These are phyloP conservation scores for Fusarium musae DNA, from an alignment of 2,329 filamentous ascomycete genomes.

Conservation along the genomic window DNA sequence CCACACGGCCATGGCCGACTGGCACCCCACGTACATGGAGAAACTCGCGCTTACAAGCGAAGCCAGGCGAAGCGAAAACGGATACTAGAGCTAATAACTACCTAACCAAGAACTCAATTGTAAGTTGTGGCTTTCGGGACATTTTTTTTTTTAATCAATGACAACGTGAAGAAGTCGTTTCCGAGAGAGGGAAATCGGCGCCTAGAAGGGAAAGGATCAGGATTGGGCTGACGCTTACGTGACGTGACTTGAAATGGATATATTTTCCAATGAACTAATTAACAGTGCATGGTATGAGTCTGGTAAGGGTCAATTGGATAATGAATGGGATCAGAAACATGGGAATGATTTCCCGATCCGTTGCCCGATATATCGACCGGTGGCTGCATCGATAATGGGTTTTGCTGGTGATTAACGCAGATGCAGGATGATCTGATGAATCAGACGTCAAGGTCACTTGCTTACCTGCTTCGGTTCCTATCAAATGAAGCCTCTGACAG, in stretches of 20 bases:
- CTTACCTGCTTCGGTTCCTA: not conserved
- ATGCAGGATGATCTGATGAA: conserved; percentile 34
- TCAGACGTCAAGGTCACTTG: conserved; percentile 19
- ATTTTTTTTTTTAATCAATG: conserved; percentile 19
- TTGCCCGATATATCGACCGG: conserved; percentile 26
- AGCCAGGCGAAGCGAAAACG: conserved; percentile 26
- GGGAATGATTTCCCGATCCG: conserved; percentile 29
- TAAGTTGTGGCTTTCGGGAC: conserved; percentile 11
- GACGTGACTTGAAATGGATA: conserved; percentile 17
- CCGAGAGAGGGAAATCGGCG: not conserved
- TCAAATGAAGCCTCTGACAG: conserved; percentile 33
- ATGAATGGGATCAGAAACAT: not conserved
- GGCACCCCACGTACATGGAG: conserved; percentile 41
- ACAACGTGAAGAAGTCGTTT: conserved; percentile 21
- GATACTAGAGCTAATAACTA: not conserved
- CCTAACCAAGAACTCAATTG: conserved; percentile 32
- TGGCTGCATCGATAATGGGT: conserved; percentile 10
- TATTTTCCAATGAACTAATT: not conserved
- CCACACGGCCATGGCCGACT: conserved; percentile 42
- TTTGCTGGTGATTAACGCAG: not conserved
- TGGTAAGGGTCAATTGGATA: not conserved
- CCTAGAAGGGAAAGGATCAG: conserved; percentile 6
- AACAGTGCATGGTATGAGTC: conserved; percentile 12
- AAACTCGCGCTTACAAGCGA: conserved; percentile 39
- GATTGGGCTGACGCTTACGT: conserved; percentile 38